Percentiles rank a stretch among this genome's conserved stretches.
Conservation (phyloP, 2,329 filamentous ascomycete species). For the Penicillium paneum region DNA sequence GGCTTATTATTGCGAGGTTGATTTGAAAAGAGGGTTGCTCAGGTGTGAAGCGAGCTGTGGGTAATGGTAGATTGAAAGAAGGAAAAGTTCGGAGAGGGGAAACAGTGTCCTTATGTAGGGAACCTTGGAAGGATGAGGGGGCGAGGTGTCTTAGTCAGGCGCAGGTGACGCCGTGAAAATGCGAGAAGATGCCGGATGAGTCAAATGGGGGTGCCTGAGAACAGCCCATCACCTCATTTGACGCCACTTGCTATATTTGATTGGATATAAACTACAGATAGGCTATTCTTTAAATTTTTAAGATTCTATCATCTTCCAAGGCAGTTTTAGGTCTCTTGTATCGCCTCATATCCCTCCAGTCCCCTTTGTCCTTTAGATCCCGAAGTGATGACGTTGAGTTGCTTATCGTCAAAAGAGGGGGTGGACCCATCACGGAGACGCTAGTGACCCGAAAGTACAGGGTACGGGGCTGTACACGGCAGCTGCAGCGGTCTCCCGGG, state of each 20-base stretch:
- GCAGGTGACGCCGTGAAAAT: conserved; percentile 9
- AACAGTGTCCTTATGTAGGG: conserved; percentile 32
- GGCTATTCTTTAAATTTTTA: background rate
- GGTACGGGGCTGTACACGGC: conserved; percentile 10
- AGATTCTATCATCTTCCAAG: background rate
- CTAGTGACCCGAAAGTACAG: conserved; percentile 7
- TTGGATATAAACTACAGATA: background rate
- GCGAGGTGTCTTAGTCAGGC: conserved; percentile 30
- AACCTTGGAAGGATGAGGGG: conserved; percentile 14
- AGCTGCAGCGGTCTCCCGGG: conserved; percentile 1
- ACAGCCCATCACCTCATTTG: conserved; percentile 12
- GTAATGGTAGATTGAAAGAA: conserved; percentile 17
- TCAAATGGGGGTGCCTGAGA: conserved; percentile 20
- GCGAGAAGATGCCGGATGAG: conserved; percentile 24
- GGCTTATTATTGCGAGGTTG: conserved; percentile 12
- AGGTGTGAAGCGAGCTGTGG: background rate
- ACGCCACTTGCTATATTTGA: conserved; percentile 13
- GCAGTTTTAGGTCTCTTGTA: background rate
- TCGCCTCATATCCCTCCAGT: background rate
- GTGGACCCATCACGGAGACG: conserved; percentile 16
- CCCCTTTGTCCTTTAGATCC: background rate
- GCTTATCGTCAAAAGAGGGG: conserved; percentile 29
- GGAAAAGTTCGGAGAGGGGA: conserved; percentile 24
- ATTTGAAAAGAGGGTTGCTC: conserved; percentile 12
- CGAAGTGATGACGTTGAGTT: conserved; percentile 21